Evolutionary conservation across 2,329 filamentous ascomycete genomes (phyloP).

Genomic region (Fusarium goolgardi): DNA sequence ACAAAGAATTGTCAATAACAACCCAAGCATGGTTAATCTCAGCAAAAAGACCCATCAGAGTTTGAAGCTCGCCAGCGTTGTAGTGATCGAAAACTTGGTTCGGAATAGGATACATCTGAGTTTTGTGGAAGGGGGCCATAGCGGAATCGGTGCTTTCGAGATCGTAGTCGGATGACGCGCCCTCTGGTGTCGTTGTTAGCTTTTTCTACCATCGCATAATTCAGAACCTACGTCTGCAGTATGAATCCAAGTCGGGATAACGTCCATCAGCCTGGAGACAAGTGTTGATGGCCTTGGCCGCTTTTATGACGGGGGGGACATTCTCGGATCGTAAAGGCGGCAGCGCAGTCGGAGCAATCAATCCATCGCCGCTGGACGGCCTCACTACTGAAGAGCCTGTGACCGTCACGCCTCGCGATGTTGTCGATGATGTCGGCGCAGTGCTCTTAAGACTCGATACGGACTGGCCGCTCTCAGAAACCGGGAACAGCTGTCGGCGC

Average conservation of each 20-base stretch:
- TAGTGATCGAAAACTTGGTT: conserved; percentile 94
- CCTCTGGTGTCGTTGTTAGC: conserved; percentile 68
- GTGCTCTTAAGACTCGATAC: conserved; percentile 33
- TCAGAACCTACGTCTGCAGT: conserved; percentile 79
- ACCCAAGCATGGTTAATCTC: conserved; percentile 97
- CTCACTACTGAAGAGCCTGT: conserved; percentile 43
- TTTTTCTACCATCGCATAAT: background rate
- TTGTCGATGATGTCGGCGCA: conserved; percentile 31
- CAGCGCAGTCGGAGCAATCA: conserved; percentile 50
- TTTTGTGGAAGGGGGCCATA: conserved; percentile 91
- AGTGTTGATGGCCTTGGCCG: conserved; percentile 84
- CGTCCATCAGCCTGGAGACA: conserved; percentile 79
- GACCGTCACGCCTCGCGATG: conserved; percentile 34
- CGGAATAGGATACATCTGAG: conserved; percentile 88
- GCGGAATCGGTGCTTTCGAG: conserved; percentile 73
- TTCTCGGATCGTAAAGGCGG: conserved; percentile 60
- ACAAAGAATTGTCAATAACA: conserved; percentile 93
- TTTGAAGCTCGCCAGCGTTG: conserved; percentile 86
- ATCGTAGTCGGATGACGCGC: conserved; percentile 92
- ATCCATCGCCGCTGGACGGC: conserved; percentile 44
- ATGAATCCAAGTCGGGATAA: conserved; percentile 90
- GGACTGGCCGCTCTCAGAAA: conserved; percentile 45
- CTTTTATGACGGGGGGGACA: conserved; percentile 79
- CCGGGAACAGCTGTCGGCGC: conserved; percentile 63
- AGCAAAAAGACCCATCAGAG: conserved; percentile 95